Conservation (phyloP, 78 protist genomes). For the Anaeramoeba flamelloides region DNA sequence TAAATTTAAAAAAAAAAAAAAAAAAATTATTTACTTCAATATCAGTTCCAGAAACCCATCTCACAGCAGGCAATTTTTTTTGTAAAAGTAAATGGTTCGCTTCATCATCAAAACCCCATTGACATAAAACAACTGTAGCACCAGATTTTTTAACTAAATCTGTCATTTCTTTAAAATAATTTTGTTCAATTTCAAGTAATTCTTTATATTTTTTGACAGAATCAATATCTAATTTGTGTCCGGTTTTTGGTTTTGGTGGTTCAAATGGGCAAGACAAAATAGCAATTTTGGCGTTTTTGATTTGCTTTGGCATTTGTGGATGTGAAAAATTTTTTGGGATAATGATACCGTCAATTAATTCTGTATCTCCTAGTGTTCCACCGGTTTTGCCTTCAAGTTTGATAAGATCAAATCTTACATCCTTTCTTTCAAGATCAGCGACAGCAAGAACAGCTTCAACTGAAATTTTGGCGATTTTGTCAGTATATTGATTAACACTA, state of each 20-base stretch:
- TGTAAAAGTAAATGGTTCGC: slow-evolving; percentile 94
- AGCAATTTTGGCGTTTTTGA: slow-evolving; percentile 80
- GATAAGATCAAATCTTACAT: slow-evolving; percentile 94
- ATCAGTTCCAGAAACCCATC: slow-evolving; percentile 99
- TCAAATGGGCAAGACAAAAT: slow-evolving; percentile 97
- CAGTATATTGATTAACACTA: no score
- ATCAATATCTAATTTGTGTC: slow-evolving; percentile 54
- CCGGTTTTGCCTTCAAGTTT: slow-evolving; percentile 80
- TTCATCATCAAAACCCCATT: slow-evolving; percentile 99
- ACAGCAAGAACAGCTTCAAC: slow-evolving; percentile 93
- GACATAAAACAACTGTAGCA: slow-evolving; percentile 72
- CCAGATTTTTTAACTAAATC: slow-evolving; percentile 74
- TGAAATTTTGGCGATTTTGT: slow-evolving; percentile 31
- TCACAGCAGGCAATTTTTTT: slow-evolving; percentile 88
- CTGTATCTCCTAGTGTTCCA: slow-evolving; percentile 85
- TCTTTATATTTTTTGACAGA: slow-evolving; percentile 62
- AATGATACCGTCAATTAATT: slow-evolving; percentile 83
- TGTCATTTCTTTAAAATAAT: slow-evolving; percentile 56
- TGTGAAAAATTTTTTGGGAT: slow-evolving; percentile 83
- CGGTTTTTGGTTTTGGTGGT: slow-evolving; percentile 99
- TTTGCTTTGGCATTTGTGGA: slow-evolving; percentile 63
- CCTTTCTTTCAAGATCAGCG: slow-evolving; percentile 83
- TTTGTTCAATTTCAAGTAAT: slow-evolving; percentile 65
- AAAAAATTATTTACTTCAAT: no score
- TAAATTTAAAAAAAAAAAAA: no score